Base-by-base conservation (phyloP, 345 rosid genomes). In the Hirschfeldia incana region DNA sequence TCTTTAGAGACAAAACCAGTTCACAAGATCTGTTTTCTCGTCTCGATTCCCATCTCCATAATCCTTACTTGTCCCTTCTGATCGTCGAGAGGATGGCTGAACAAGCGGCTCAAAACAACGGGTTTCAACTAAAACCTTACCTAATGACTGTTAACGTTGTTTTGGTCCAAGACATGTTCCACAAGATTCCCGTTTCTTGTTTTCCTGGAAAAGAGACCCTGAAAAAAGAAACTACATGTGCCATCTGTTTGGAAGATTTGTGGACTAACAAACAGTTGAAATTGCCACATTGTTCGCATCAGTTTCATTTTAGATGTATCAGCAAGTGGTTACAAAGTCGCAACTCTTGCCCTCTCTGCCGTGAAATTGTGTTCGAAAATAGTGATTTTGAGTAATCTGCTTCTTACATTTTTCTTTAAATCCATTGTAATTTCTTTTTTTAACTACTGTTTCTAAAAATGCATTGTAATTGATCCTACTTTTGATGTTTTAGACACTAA, bases 261-360 rank as follows among this genome's bases (percentile, higher is more conserved):
- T 15, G 0, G 4, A 44, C 51, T 44, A 44, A 44, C 51, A 12
- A 44, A 44, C 51, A 44, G 51, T 17, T 55, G 26, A 21, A 55
- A 16, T 21, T 21, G 62, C 62, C 62, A 21, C 30, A 21, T 21
- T 58, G 30, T 58, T 58, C 30, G 29, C 62, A 58, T 58, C 30
- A 10, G 11, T 58, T 58, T 8, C 62, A 58, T 21, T 3, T 21
- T 26, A 58, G 28, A 58, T 58, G 62, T 58, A 58, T 58, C 11
- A 9, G 62, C 13, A 21, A 58, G 62, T 58, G 62, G 30, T 58
- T 58, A 26, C 13, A 21, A 30, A 21, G 13, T 4, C 62, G 12
- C 30, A 29, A 44, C 6, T 42, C 69, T 73, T 44, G 61, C 60
- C 76, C 76, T 73, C 30, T 62, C 32, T 73, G 69, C 61, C 69